Percentiles rank a stretch among this genome's conserved stretches.
Evolutionary conservation across 495 filamentous ascomycete genomes (phyloP).

Genomic region (Zalerion maritima): DNA sequence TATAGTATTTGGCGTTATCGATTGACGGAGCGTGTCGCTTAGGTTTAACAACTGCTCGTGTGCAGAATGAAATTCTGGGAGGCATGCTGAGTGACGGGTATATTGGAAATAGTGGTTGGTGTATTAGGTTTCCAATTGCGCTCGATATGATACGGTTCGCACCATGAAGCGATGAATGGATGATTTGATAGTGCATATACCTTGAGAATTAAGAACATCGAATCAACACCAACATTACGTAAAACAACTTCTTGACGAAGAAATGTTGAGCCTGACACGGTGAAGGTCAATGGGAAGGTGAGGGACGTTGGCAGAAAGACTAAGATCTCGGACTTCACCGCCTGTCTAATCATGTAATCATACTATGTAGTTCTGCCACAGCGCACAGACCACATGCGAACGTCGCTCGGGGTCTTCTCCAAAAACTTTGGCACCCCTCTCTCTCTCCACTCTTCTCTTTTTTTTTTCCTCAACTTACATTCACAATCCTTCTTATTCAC

Average conservation of each 20-base stretch:
- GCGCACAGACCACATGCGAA: constrained; percentile 5
- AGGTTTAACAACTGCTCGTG: no score
- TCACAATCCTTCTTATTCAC: constrained; percentile 67
- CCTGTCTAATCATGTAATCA: constrained; percentile 5
- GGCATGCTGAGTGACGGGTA: no score
- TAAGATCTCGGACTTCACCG: neutral
- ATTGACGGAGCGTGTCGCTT: no score
- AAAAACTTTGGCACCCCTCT: constrained; percentile 1
- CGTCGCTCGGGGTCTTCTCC: no score
- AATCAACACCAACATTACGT: neutral
- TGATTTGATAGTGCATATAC: no score
- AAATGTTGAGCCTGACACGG: constrained; percentile 5
- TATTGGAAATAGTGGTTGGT: no score
- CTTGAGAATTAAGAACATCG: no score
- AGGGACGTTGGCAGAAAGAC: neutral
- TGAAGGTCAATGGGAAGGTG: constrained; percentile 1
- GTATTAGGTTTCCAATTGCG: no score
- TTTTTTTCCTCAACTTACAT: constrained; percentile 45
- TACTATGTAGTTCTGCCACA: constrained; percentile 5
- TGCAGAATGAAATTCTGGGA: no score
- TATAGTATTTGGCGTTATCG: no score
- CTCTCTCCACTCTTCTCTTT: constrained; percentile 16
- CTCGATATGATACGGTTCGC: no score
- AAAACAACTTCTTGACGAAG: constrained; percentile 5
- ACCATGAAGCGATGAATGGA: no score